phyloP scores from a whole-genome alignment of 2,329 filamentous ascomycete genomes.

The Onygenales sp. region DNA sequence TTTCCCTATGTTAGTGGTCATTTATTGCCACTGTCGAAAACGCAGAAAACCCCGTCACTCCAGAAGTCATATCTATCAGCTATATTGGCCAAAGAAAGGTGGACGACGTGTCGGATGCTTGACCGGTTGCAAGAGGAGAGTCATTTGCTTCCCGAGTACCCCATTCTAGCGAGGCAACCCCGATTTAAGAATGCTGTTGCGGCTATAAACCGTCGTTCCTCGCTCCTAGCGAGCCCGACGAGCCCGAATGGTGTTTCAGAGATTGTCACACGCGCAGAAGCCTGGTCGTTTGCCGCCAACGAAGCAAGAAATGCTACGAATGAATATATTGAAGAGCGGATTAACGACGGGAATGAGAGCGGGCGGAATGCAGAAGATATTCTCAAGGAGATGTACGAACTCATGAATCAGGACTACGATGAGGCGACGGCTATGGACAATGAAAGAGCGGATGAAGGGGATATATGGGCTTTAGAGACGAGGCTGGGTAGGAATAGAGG shows the following conservation, averaged over 20 bases:
- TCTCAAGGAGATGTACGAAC: conserved; percentile 23
- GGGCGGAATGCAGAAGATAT: conserved; percentile 20
- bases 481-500: conserved; percentile 15
- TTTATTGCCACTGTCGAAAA: conserved; percentile 26
- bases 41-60: conserved; percentile 26
- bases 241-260: conserved; percentile 20
- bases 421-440: conserved; percentile 12
- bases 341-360: conserved; percentile 22
- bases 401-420: conserved; percentile 26
- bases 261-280: conserved; percentile 25
- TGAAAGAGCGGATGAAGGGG: conserved; percentile 13
- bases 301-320: conserved; percentile 22
- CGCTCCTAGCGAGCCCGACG: conserved; percentile 3
- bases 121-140: conserved; percentile 33
- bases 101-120: conserved; percentile 25
- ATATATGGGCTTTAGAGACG: conserved; percentile 23
- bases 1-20: conserved; percentile 24
- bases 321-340: conserved; percentile 25
- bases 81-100: conserved; percentile 30
- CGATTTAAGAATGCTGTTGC: conserved; percentile 26
- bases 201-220: conserved; percentile 17
- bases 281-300: conserved; percentile 31
- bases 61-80: conserved; percentile 29
- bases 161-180: conserved; percentile 25
- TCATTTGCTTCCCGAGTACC: conserved; percentile 34